Conservation (phyloP, 192 early-diverging fungal genomes). For the Pecoramyces ruminantium region DNA sequence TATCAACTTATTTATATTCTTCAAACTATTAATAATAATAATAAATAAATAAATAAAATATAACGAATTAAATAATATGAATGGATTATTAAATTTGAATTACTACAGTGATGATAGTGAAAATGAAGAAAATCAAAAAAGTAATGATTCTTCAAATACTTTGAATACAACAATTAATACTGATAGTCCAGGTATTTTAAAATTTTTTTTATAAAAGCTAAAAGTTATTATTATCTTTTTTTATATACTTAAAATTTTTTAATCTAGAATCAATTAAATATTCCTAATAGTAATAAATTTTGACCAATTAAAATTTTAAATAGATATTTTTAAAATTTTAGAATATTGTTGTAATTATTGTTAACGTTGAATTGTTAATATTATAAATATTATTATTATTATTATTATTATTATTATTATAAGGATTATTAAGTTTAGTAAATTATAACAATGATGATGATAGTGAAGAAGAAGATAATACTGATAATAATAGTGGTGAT, state of each 20-base stretch:
- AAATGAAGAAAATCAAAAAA: neutral
- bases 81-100: neutral
- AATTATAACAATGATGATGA: neutral
- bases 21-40: no score
- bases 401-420: neutral
- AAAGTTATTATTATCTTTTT: no score
- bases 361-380: no score
- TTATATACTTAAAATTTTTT: no score
- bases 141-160: neutral
- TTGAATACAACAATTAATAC: neutral
- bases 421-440: neutral
- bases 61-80: neutral
- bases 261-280: no score
- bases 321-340: no score
- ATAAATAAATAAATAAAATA: no score
- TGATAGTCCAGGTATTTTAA: neutral
- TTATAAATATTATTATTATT: no score
- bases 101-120: neutral
- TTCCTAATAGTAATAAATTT: no score
- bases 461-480: neutral
- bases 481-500: neutral
- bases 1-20: no score
- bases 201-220: neutral
- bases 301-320: no score
- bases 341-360: no score